These are phyloP conservation scores for Botryobasidium botryosum DNA, from an alignment of 768 basidiomycete genomes.

Conservation along the genomic window DNA sequence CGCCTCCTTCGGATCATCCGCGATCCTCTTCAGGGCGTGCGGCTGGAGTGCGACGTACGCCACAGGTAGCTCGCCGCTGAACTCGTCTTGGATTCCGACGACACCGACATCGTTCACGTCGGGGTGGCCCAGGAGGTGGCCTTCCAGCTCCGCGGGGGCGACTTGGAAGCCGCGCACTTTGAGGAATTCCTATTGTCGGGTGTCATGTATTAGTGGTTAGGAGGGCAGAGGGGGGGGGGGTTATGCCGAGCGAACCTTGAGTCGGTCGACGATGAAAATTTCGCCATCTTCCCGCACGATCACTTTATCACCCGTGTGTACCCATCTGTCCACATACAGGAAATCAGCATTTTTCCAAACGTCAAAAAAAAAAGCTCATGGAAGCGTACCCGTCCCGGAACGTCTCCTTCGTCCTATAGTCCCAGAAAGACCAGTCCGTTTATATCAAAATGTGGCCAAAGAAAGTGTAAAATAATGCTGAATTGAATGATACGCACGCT, in stretches of 20 bases:
- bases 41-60: conserved; percentile 43
- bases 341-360: too few relatives aligned
- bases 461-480: too few relatives aligned
- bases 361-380: too few relatives aligned
- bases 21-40: conserved; percentile 24
- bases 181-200: conserved; percentile 12
- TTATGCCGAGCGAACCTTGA: conserved; percentile 30
- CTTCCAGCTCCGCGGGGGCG: conserved; percentile 36
- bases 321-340: conserved; percentile 41
- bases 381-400: conserved; percentile 8
- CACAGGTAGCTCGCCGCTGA: conserved; percentile 46
- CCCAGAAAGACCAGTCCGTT: background rate
- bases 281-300: conserved; percentile 36
- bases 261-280: conserved; percentile 42
- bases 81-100: conserved; percentile 49
- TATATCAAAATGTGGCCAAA: background rate
- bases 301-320: conserved; percentile 52
- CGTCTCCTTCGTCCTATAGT: conserved; percentile 8
- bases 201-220: background rate
- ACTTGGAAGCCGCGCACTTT: conserved; percentile 43
- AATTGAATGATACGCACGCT: conserved; percentile 6
- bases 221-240: background rate
- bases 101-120: conserved; percentile 45
- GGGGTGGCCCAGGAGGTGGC: conserved; percentile 39
- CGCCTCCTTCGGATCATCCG: conserved; percentile 20